phyloP scores from a whole-genome alignment of 208 protist species.

The Crithidia bombi region DNA sequence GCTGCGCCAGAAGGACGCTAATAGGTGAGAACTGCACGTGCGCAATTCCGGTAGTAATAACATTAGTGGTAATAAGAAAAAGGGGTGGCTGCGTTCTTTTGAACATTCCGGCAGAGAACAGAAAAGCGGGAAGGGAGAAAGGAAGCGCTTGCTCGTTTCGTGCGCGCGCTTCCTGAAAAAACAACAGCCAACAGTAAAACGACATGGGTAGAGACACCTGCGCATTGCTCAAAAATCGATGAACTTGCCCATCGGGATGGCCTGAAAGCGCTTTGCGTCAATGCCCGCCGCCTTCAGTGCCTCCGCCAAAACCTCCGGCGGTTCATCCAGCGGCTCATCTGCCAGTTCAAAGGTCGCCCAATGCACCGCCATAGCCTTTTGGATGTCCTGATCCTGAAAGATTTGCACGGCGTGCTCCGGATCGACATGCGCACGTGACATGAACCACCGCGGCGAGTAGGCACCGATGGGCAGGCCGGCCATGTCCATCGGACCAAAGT shows the following conservation, averaged over 20 bases:
- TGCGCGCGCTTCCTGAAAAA: too few species aligned
- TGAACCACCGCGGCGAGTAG: constrained; percentile 77
- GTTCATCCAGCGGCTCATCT: constrained; percentile 79
- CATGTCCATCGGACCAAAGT: constrained; percentile 60
- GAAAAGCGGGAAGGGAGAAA: too few species aligned
- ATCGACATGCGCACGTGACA: constrained; percentile 64
- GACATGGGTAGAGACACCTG: background rate
- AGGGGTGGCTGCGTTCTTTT: too few species aligned
- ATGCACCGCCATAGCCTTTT: constrained; percentile 71
- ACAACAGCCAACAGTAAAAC: background rate
- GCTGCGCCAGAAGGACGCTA: background rate
- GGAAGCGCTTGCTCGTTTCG: too few species aligned
- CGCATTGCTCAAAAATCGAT: constrained; percentile 28
- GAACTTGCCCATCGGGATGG: constrained; percentile 46
- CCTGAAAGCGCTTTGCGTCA: constrained; percentile 27
- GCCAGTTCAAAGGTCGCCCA: constrained; percentile 87
- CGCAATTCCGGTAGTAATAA: background rate
- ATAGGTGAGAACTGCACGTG: background rate
- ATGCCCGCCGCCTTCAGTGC: constrained; percentile 32
- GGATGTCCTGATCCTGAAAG: constrained; percentile 57
- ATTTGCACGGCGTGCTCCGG: constrained; percentile 78
- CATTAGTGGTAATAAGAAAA: constrained; percentile 12
- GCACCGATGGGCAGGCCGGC: constrained; percentile 86
- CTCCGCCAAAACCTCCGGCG: constrained; percentile 44
- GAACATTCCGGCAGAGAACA: too few species aligned